Evolutionary conservation across 2,329 filamentous ascomycete genomes (phyloP), one percentile per base, ranked within the genome.

Genomic region (Dactylonectria macrodidyma): DNA sequence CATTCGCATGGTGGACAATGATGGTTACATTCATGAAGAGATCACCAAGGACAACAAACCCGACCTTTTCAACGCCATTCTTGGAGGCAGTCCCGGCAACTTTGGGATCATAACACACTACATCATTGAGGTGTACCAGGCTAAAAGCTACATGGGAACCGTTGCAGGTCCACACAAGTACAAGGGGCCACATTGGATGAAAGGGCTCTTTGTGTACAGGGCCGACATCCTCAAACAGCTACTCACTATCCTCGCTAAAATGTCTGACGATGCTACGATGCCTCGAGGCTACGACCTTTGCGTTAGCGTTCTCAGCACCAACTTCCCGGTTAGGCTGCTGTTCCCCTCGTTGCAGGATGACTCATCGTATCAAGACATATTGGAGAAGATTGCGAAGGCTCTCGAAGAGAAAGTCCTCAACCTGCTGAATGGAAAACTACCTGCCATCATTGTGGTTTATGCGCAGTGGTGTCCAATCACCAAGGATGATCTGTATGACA

Each of bases 41-140:
- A 82, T 89, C 4, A 86, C 82, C 19, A 84, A 81, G n/a, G 72
- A 81, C 0, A 77, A 81, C n/a, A 83, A 90, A 59, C 71, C 83
- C 0, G 88, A 91, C 46, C 81, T 91, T 0, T 91, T 89, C 77
- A 91, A 87, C 81, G 89, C 88, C 2, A 80, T 90, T 3, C 81
- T 84, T 8, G 88, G 88, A 3, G 88, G 89, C 3, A 89, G 89
- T 3, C 87, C 85, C 0, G 88, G 87, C 1, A 90, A 86, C 38
- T 87, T 88, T 57, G 89, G 86, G 1, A 82, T 91, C 3, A 83
- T 90, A 3, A 82, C 84, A 1, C 88, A 83, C 88, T 75, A 71
- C 76, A 89, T 86, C 0, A 76, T 85, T 33, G 80, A 84, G 66
- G 82, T 82, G 22, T 82, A 84, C 24, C 67, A 69, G 1, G 71